phyloP scores from a whole-genome alignment of 345 rosid genomes.

The Gossypium ekmanianum region DNA sequence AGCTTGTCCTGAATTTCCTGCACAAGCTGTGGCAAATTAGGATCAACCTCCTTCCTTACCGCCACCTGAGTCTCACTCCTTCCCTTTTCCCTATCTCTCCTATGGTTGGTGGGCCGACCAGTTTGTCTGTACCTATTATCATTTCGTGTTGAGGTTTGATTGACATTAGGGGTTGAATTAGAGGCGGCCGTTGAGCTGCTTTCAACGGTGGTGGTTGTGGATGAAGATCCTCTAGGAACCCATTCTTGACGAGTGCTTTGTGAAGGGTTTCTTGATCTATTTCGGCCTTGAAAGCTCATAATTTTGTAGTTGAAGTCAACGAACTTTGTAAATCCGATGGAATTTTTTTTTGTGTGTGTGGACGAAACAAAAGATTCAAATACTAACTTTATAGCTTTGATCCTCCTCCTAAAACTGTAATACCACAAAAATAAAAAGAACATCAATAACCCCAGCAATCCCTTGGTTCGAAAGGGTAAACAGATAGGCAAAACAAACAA shows the following conservation, averaged over 20 bases:
- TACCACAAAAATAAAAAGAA: neutral
- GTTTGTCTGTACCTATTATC: conserved; percentile 31
- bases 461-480: neutral
- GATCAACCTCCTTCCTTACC: conserved; percentile 36
- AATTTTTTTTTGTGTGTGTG: neutral
- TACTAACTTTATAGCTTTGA: neutral
- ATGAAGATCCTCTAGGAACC: conserved; percentile 58
- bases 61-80: conserved; percentile 29
- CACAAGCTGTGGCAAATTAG: conserved; percentile 74
- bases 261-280: conserved; percentile 36
- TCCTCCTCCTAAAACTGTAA: conserved; percentile 4
- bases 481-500: neutral
- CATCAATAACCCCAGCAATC: neutral
- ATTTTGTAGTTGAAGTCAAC: conserved; percentile 11
- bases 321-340: neutral
- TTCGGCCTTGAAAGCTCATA: conserved; percentile 58
- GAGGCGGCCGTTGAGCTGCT: conserved; percentile 22
- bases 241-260: conserved; percentile 53
- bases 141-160: conserved; percentile 17
- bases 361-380: neutral
- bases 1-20: conserved; percentile 93
- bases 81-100: conserved; percentile 36
- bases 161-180: conserved; percentile 22
- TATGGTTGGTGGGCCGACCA: conserved; percentile 34
- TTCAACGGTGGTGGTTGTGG: conserved; percentile 21